phyloP scores from a whole-genome alignment of 495 filamentous ascomycete genomes.

The Amphirosellinia nigrospora region DNA sequence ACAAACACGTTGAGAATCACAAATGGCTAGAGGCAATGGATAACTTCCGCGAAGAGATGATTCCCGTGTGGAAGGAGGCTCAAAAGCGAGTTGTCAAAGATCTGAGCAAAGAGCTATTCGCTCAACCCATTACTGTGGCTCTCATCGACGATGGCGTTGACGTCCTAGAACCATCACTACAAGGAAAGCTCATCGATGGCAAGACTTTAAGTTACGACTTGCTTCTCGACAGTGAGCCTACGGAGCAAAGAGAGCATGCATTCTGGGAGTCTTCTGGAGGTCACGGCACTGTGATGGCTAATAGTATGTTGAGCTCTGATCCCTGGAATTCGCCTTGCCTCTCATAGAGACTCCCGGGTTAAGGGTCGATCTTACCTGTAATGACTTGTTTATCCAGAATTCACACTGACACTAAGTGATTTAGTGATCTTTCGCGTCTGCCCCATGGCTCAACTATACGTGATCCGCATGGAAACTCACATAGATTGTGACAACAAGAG shows the following conservation, averaged over 20 bases:
- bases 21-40: slow-evolving; percentile 9
- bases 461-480: slow-evolving; percentile 9
- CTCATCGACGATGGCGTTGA: slow-evolving; percentile 15
- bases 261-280: not conserved
- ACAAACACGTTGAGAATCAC: not conserved
- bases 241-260: slow-evolving; percentile 5
- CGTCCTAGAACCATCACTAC: not conserved
- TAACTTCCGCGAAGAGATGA: not conserved
- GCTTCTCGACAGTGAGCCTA: not conserved
- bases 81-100: not conserved
- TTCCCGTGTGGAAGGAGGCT: not conserved
- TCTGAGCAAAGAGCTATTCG: not conserved
- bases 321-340: too few species aligned
- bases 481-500: not conserved
- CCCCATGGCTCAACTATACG: slow-evolving; percentile 5
- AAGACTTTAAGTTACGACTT: slow-evolving; percentile 7
- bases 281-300: slow-evolving; percentile 11
- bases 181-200: not conserved
- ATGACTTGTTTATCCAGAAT: not conserved
- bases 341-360: too few species aligned
- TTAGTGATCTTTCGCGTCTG: slow-evolving; percentile 13
- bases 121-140: not conserved
- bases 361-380: not conserved
- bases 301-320: not conserved
- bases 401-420: not conserved